These are phyloP conservation scores for Kodamaea neixiangensis DNA, from an alignment of 805 yeast genomes.

Conservation along the genomic window DNA sequence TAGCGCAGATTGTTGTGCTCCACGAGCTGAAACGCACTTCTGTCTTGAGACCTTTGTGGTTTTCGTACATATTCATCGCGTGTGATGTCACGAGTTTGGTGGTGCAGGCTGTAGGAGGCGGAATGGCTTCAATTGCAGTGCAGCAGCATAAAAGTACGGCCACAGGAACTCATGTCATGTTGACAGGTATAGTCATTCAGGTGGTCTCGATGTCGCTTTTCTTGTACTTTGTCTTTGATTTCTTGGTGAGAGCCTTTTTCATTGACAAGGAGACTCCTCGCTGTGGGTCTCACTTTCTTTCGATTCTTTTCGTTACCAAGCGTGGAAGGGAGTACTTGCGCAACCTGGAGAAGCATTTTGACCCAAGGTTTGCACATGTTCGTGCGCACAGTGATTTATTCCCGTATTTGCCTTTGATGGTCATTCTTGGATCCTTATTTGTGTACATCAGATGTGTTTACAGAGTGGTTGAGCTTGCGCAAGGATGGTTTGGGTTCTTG, in stretches of 20 bases:
- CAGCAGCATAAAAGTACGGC: conserved; percentile 6
- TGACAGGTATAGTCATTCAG: conserved; percentile 22
- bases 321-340: conserved; percentile 20
- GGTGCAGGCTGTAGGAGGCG: conserved; percentile 23
- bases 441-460: conserved; percentile 70
- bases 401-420: conserved; percentile 44
- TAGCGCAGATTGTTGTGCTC: conserved; percentile 13
- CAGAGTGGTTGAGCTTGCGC: conserved; percentile 68
- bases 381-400: conserved; percentile 37
- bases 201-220: conserved; percentile 23
- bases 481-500: conserved; percentile 71
- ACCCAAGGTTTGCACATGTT: conserved; percentile 33
- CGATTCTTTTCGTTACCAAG: conserved; percentile 24
- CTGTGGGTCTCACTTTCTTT: conserved; percentile 13
- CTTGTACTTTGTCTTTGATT: conserved; percentile 19
- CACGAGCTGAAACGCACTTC: conserved; percentile 6
- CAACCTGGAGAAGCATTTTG: conserved; percentile 28
- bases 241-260: conserved; percentile 18
- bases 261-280: background rate
- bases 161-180: conserved; percentile 22
- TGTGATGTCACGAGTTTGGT: conserved; percentile 16
- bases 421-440: conserved; percentile 49
- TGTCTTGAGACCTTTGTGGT: conserved; percentile 13
- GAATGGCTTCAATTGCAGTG: conserved; percentile 16
- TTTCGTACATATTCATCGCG: conserved; percentile 14